Base-by-base conservation (phyloP, 768 basidiomycete species). In the Psilocybe sp. region DNA sequence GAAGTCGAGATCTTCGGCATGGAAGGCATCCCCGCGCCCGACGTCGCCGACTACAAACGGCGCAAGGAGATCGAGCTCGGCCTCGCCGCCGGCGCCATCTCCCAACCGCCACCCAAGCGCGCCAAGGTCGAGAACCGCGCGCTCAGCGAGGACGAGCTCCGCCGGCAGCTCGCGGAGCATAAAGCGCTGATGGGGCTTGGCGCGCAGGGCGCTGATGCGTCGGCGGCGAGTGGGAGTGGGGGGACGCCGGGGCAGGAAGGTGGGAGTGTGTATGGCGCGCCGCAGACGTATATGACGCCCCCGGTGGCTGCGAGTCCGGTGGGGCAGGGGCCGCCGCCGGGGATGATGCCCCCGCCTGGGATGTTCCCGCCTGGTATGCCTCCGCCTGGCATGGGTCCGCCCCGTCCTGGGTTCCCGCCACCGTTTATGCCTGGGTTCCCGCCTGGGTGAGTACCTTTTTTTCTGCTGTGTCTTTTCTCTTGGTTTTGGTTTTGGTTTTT, bases 1-100 rank as follows among this genome's bases (percentile, higher is more conserved):
- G 96, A 98, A 65, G 88, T 99, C 34, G 97, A 99, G 71, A 98
- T 99, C 42, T 98, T 98, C 57, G 97, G 97, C 18, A 98, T 99
- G 97, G 96, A 97, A 65, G 97, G 96, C 47, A 93, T 98, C 44
- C 94, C 94, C 7, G 87, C 87, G 3, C 90, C 92, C 32, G 95
- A 96, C 67, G 81, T 96, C 15, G 93, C 91, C 11, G 96, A 95
- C 67, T 98, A 95, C 78, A 96, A 92, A 64, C 87, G 92, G 46
- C 85, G 91, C 56, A 97, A 97, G 64, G 95, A 96, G 66, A 89
- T 92, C 54, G 94, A 98, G 64, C 81, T 92, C 3, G 95, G 97
- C 31, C 80, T 93, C 19, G 78, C 82, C 14, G 84, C 88, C 1
- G 90, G 89, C 5, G 81, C 87, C 6, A 92, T 91, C 55, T 85